Base-by-base conservation (phyloP, 306 rosid species). In the Cyclanthera cordifolia region DNA sequence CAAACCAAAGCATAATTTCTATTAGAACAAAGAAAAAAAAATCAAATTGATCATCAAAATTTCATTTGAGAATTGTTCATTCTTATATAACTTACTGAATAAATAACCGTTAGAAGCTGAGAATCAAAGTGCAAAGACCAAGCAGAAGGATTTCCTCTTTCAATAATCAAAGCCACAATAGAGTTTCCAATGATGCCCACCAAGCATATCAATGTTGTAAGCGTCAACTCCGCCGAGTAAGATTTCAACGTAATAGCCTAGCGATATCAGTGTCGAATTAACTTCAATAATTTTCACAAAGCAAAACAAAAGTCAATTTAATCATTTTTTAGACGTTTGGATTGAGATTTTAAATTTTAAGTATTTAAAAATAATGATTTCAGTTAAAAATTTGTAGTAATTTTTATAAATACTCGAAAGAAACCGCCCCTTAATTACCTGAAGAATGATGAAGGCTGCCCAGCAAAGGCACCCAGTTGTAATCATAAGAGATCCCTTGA, bases 211-310 rank as follows among this genome's bases (percentile, higher is more conserved):
- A 64, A 67, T 39, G 77, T 72, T 4, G 90, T 72, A 14, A 82
- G 74, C n/a, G 90, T 78, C 19, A 82, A 80, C 70, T 74, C 85
- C 9, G 79, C 75, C 6, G 85, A 85, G 79, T 82, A 85, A 9
- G 82, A 25, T 48, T 78, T 74, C 16, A 82, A 67, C 2, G 83
- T 80, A 21, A 85, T 72, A 28, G 87, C 82, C 90, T 82, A 14
- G 8, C 24, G 50, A 23, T 25, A 34, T 34, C 41, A 9, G 7
- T 8, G 30, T 27, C 19, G 27, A 21, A 4, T 54, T 54, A 54
- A 4, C n/a, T 54, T 54, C 34, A 5, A 17, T n/a, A 16, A 5
- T 48, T 4, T 48, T 21, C 53, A 48, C 15, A 3, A 48, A 48
- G 19, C 52, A 48, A 48, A 48, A 48, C 20, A 48, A 5, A 48